Conservation (phyloP, 345 rosid genomes). For the Cardamine resedifolia region DNA sequence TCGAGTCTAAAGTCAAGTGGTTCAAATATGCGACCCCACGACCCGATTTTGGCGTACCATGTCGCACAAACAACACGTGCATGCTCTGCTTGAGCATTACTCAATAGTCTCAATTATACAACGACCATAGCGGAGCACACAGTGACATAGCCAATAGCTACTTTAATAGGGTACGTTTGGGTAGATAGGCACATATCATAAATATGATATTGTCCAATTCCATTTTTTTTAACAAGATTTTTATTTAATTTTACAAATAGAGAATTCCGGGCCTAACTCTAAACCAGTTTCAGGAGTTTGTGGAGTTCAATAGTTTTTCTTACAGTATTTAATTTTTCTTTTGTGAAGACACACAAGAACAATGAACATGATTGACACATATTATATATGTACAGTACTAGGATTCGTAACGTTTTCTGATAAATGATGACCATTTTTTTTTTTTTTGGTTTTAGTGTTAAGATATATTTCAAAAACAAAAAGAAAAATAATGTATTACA, state of each 20-base stretch:
- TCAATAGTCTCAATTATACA: slow-evolving; percentile 27
- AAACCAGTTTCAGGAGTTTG: background rate
- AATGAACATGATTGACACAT: background rate
- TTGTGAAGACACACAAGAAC: background rate
- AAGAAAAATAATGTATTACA: no score
- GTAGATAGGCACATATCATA: background rate
- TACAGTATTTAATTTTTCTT: background rate
- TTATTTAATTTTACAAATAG: background rate
- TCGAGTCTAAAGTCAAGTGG: slow-evolving; percentile 28
- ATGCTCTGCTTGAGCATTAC: slow-evolving; percentile 8
- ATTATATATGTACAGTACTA: background rate
- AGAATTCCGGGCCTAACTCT: background rate
- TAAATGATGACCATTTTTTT: no score
- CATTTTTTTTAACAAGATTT: background rate
- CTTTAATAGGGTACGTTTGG: slow-evolving; percentile 9
- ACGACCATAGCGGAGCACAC: slow-evolving; percentile 2
- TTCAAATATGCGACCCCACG: slow-evolving; percentile 29
- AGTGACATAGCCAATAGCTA: slow-evolving; percentile 26
- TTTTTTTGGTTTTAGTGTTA: no score
- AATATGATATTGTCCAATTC: background rate
- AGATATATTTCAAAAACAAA: no score
- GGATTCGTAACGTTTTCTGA: no score
- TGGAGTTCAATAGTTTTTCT: background rate
- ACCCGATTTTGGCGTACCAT: slow-evolving; percentile 30
- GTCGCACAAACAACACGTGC: slow-evolving; percentile 29